Base-by-base conservation (phyloP, 441 rosid genomes). In the Eutrema salsugineum region DNA sequence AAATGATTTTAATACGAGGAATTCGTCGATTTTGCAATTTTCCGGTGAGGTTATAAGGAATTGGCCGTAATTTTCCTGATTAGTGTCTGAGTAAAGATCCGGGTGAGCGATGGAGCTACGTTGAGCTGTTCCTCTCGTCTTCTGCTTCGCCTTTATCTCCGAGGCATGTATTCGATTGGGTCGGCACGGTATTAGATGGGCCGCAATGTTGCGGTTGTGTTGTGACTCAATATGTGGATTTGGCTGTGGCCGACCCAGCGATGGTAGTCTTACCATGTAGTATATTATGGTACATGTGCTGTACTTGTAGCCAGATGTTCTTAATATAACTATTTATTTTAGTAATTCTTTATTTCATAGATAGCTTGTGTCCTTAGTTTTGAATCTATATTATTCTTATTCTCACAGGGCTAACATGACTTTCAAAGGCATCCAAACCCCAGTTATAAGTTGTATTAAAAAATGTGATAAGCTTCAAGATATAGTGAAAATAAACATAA, bases 111-210 rank as follows among this genome's bases (percentile, higher is more conserved):
- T 60, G 49, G 65, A 60, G 65, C 9, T 40, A 49, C 65, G 33
- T 24, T 40, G 49, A 24, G 65, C 65, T 60, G 35, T 40, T 59
- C 48, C 33, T 59, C 48, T 59, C 20, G 35, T 39, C 11, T 14
- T 22, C 33, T 14, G 64, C 2, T 22, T 12, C 8, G 6, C 24
- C 19, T 48, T 47, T 12, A 60, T 60, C 49, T 24, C 49, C 64
- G 48, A 33, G 65, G 65, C 49, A 60, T 39, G 49, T 60, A n/a
- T 60, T 60, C 36, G 49, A 60, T 36, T 60, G 65, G 49, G 65
- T 40, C 3, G 65, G 40, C 65, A 40, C 20, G 49, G 65, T 22
- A 11, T 38, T 20, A 33, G 61, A 55, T n/a, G n/a, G n/a, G 33
- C 63, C 33, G 63, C 63, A 39, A 22, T 20, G 48, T 14, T 39